A percentile compares a stretch with the other conserved stretches of the same genome.
These are phyloP conservation scores for Collybia sp. DNA, from an alignment of 768 basidiomycete genomes.

Conservation along the genomic window DNA sequence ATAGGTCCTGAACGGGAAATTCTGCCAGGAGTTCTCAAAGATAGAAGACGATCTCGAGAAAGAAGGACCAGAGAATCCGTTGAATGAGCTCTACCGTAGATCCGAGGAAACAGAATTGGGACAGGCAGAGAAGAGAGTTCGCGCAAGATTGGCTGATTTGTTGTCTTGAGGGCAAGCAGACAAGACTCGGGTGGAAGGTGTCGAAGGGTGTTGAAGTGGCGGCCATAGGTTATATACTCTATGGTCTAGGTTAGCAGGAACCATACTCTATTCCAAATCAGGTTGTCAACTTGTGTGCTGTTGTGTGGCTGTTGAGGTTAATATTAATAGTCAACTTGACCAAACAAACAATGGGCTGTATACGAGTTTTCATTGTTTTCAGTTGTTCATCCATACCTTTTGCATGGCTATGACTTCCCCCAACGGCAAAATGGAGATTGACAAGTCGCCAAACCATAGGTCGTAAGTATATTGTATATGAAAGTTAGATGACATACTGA, in stretches of 20 bases:
- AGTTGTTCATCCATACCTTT: constrained; percentile 1
- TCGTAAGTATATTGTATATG: constrained; percentile 40
- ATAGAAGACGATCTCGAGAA: constrained; percentile 55
- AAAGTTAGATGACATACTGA: constrained; percentile 6
- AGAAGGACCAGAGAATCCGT: constrained; percentile 48
- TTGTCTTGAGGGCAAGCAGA: constrained; percentile 11
- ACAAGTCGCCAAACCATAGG: constrained; percentile 53
- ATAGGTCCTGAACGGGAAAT: constrained; percentile 57
- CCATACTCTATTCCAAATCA: too few relatives aligned
- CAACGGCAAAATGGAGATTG: constrained; percentile 59
- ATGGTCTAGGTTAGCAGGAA: too few relatives aligned
- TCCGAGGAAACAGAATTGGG: constrained; percentile 48
- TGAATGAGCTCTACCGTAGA: constrained; percentile 47
- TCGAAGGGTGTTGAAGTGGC: background rate
- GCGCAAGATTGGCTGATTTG: constrained; percentile 40
- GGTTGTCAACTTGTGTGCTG: too few relatives aligned
- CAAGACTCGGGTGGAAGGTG: background rate
- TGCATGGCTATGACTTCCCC: constrained; percentile 37
- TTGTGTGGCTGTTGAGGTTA: too few relatives aligned
- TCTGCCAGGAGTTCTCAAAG: constrained; percentile 47
- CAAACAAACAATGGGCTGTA: constrained; percentile 8
- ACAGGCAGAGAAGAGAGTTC: constrained; percentile 56
- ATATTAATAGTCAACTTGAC: too few relatives aligned
- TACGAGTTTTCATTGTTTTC: constrained; percentile 9
- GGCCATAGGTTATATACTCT: too few relatives aligned